Evolutionary conservation across 345 rosid genomes (phyloP).

Genomic region (Alliaria petiolata): DNA sequence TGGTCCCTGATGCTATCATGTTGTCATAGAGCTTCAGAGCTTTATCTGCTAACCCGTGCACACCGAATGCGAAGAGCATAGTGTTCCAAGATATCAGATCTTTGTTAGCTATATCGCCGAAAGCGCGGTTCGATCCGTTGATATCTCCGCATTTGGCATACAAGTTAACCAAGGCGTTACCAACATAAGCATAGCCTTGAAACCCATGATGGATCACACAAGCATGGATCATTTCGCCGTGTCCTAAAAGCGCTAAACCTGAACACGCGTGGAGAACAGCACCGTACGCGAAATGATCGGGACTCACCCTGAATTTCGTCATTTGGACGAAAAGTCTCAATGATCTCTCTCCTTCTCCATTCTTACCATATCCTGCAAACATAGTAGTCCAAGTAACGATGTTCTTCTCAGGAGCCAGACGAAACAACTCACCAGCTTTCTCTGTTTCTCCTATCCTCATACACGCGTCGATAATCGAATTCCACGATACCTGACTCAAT

Average conservation of each 20-base stretch:
- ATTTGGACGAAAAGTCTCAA: conserved; percentile 47
- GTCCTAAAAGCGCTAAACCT: conserved; percentile 48
- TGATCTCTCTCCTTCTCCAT: conserved; percentile 60
- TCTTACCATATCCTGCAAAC: conserved; percentile 60
- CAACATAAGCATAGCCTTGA: conserved; percentile 50
- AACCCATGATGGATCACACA: conserved; percentile 54
- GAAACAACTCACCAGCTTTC: conserved; percentile 50
- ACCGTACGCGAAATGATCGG: conserved; percentile 55
- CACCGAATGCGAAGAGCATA: conserved; percentile 65
- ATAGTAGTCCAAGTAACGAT: conserved; percentile 73
- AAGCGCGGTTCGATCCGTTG: conserved; percentile 44
- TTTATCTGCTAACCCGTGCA: conserved; percentile 59
- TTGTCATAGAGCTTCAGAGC: conserved; percentile 51
- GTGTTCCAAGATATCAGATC: conserved; percentile 75
- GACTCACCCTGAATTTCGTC: conserved; percentile 36
- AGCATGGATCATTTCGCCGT: conserved; percentile 71
- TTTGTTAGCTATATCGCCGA: conserved; percentile 48
- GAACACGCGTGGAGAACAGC: conserved; percentile 77
- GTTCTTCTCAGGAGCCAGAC: conserved; percentile 47
- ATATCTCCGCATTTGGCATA: conserved; percentile 77
- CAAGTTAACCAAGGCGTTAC: conserved; percentile 69
- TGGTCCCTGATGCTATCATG: conserved; percentile 50
- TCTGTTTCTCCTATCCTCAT: conserved; percentile 55
- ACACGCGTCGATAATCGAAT: conserved; percentile 62
- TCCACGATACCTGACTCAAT: conserved; percentile 61